A percentile compares a stretch with the other conserved stretches of the same genome.
These are phyloP conservation scores for Nicotiana knightiana DNA, from an alignment of 257 asterid species.

Conservation along the genomic window DNA sequence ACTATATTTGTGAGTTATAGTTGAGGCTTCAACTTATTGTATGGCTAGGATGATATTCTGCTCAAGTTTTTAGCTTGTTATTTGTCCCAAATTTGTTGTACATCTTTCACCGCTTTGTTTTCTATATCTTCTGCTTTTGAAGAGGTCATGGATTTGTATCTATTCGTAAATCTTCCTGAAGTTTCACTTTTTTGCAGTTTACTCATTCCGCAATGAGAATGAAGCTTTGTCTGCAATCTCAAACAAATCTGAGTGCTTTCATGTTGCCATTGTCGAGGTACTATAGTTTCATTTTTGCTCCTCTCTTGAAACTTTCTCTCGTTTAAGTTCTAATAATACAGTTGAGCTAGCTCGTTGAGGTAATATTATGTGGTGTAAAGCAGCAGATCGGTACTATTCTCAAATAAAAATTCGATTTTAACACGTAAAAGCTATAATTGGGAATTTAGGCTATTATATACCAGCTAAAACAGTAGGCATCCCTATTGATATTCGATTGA, in stretches of 20 bases:
- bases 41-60: neutral
- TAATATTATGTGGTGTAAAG: neutral
- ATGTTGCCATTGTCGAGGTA: conserved; percentile 53
- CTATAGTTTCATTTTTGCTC: neutral
- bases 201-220: conserved; percentile 26
- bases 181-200: conserved; percentile 21
- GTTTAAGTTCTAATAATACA: neutral
- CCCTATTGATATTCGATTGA: neutral
- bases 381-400: neutral
- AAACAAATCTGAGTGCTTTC: conserved; percentile 35
- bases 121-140: too few species aligned
- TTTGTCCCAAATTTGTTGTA: neutral
- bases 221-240: conserved; percentile 39
- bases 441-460: neutral
- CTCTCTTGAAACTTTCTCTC: neutral
- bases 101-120: too few species aligned
- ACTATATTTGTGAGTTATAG: neutral
- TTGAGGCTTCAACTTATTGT: neutral
- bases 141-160: neutral
- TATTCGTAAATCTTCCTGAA: neutral
- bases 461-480: neutral
- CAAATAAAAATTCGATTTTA: neutral
- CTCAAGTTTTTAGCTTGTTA: neutral
- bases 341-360: neutral
- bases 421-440: neutral